A percentile compares a stretch with the other conserved stretches of the same genome.
phyloP scores from a whole-genome alignment of 2,329 filamentous ascomycete genomes.

The Metarhizium brunneum region DNA sequence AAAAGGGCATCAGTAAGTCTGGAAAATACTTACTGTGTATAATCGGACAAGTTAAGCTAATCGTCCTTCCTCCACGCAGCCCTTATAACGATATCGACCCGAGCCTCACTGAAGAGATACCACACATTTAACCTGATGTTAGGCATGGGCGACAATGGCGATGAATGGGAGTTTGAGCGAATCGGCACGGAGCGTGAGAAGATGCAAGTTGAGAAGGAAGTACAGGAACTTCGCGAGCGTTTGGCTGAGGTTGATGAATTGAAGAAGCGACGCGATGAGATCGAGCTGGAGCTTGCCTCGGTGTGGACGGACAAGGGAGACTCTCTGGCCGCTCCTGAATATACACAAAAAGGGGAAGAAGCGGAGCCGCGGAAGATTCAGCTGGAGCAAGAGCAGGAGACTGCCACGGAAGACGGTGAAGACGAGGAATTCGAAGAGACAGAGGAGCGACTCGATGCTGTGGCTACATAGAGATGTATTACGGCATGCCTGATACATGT shows the following conservation, averaged over 20 bases:
- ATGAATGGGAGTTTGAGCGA: slow-evolving; percentile 84
- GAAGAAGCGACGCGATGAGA: slow-evolving; percentile 69
- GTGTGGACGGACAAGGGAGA: slow-evolving; percentile 50
- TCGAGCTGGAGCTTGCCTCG: slow-evolving; percentile 68
- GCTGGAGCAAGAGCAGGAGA: background rate
- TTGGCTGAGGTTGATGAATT: slow-evolving; percentile 75
- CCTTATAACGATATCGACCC: slow-evolving; percentile 89
- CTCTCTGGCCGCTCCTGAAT: slow-evolving; percentile 37
- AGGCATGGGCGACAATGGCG: slow-evolving; percentile 69
- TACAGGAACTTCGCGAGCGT: slow-evolving; percentile 72
- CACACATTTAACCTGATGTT: slow-evolving; percentile 86
- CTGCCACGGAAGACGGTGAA: background rate
- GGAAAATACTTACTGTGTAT: background rate
- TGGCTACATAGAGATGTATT: background rate
- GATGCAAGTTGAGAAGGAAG: slow-evolving; percentile 82
- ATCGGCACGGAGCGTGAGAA: slow-evolving; percentile 94
- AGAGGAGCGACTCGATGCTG: background rate
- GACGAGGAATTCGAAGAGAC: background rate
- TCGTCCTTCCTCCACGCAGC: slow-evolving; percentile 36
- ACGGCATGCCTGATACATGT: no score
- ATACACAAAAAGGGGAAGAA: slow-evolving; percentile 15
- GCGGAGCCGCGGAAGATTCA: slow-evolving; percentile 1
- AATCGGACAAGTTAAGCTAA: slow-evolving; percentile 5
- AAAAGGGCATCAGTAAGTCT: slow-evolving; percentile 78
- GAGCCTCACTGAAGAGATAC: slow-evolving; percentile 89